Conservation (phyloP, 2,329 filamentous ascomycete genomes). For the Cryphonectria parasitica region DNA sequence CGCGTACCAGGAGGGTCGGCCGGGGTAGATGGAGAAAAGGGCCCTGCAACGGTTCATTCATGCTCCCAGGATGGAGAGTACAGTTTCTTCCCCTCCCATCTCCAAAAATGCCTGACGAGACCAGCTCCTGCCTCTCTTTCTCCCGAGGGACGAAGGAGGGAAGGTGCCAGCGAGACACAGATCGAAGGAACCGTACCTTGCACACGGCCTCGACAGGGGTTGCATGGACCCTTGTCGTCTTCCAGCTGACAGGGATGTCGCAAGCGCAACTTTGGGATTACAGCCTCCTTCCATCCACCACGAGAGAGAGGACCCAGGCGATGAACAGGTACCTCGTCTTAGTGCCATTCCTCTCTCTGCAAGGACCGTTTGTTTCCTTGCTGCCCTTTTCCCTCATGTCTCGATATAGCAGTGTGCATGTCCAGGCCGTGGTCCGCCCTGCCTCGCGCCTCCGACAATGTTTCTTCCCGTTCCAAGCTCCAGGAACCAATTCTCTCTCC, state of each 20-base stretch:
- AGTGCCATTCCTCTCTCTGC: constrained; percentile 23
- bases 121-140: background rate
- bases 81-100: background rate
- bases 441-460: constrained; percentile 36
- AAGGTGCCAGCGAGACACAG: constrained; percentile 13
- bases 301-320: constrained; percentile 19
- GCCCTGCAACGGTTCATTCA: background rate
- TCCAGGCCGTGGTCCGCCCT: constrained; percentile 38
- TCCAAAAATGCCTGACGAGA: constrained; percentile 8
- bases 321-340: constrained; percentile 26
- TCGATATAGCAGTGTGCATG: constrained; percentile 49
- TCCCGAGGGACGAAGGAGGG: constrained; percentile 9
- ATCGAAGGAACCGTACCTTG: constrained; percentile 33
- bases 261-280: constrained; percentile 30
- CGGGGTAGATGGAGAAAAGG: background rate
- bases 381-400: constrained; percentile 34
- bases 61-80: too few species aligned
- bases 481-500: constrained; percentile 40
- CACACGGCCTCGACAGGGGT: constrained; percentile 29
- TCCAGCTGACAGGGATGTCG: constrained; percentile 36
- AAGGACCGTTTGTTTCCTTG: constrained; percentile 31
- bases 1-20: background rate
- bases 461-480: constrained; percentile 42
- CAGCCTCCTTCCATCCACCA: constrained; percentile 32
- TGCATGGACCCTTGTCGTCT: constrained; percentile 31